These are phyloP conservation scores for Scutellaria barbata DNA, from an alignment of 257 asterid genomes.

Conservation along the genomic window DNA sequence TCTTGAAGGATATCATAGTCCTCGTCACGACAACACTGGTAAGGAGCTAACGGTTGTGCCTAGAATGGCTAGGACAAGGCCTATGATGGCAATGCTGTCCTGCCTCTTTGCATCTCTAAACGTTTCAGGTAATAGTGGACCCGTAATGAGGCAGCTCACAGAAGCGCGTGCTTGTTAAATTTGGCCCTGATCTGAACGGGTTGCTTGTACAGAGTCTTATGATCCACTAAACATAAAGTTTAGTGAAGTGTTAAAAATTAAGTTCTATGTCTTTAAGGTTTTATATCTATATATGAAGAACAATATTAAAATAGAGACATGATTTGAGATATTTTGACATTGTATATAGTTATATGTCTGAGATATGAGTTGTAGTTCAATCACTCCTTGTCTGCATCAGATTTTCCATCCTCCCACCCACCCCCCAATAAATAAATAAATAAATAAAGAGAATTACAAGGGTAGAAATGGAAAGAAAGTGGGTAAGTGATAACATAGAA, in stretches of 20 bases:
- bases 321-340: constrained; percentile 5
- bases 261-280: constrained; percentile 28
- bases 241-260: constrained; percentile 14
- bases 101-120: constrained; percentile 81
- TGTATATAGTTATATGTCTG: constrained; percentile 26
- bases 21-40: constrained; percentile 45
- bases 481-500: background rate
- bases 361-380: constrained; percentile 24
- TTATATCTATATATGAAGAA: constrained; percentile 26
- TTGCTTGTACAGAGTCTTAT: constrained; percentile 40
- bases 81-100: constrained; percentile 79
- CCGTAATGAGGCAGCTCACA: constrained; percentile 66
- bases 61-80: constrained; percentile 48
- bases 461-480: background rate
- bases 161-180: constrained; percentile 65
- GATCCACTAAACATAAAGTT: constrained; percentile 17
- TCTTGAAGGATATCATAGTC: constrained; percentile 83
- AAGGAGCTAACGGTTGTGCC: constrained; percentile 55
- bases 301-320: constrained; percentile 16
- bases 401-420: background rate
- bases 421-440: too few species aligned
- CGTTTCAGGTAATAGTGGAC: constrained; percentile 62
- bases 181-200: constrained; percentile 2
- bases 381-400: constrained; percentile 15
- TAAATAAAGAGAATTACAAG: too few species aligned